Evolutionary conservation across 202 grass and related monocot species (phyloP).

Genomic region (Panicum virgatum): DNA sequence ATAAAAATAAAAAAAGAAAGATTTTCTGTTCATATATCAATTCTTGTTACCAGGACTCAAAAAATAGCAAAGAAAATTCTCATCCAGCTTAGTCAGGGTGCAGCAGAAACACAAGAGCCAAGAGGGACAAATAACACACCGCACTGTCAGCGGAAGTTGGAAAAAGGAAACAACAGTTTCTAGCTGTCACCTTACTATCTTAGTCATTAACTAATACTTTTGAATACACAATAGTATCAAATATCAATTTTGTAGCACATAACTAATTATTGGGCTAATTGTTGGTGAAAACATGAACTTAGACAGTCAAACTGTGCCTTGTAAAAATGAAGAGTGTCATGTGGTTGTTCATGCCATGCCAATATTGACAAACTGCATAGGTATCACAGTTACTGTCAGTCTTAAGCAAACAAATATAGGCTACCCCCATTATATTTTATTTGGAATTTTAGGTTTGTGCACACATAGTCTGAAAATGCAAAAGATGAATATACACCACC

Average conservation of each 20-base stretch:
- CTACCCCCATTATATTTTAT: not conserved
- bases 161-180: not conserved
- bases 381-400: not conserved
- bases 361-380: not conserved
- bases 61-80: constrained; percentile 9
- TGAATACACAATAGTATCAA: not conserved
- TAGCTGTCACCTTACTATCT: constrained; percentile 18
- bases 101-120: not conserved
- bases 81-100: not conserved
- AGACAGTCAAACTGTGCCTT: not conserved
- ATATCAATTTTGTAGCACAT: not conserved
- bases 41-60: not conserved
- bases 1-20: not conserved
- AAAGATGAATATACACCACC: not conserved
- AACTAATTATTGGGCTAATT: not conserved
- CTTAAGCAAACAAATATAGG: not conserved
- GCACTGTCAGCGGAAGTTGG: not conserved
- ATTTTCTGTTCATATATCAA: constrained; percentile 14
- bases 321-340: not conserved
- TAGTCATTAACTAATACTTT: not conserved
- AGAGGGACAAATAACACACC: not conserved
- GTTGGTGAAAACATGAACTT: not conserved
- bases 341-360: not conserved
- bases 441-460: not conserved
- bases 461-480: not conserved